phyloP scores from a whole-genome alignment of 1,284 basidiomycete genomes.

The Cutaneotrichosporon dermatis region DNA sequence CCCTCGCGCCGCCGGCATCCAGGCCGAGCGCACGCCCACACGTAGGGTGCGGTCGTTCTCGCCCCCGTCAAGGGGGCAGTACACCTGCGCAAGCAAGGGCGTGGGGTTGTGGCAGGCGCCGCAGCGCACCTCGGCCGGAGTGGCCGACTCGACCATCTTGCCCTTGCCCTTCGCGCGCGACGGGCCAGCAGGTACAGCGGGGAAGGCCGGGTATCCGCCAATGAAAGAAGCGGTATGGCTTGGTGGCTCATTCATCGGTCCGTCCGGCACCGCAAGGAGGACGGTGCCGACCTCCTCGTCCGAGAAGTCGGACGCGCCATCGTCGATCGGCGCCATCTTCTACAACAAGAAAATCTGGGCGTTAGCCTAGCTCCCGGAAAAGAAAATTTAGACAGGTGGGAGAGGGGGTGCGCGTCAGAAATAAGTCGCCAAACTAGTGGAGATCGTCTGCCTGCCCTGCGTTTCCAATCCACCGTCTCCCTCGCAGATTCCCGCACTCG shows the following conservation, averaged over 20 bases:
- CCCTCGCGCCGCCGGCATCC: conserved; percentile 44
- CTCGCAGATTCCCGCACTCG: conserved; percentile 1
- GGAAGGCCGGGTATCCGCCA: conserved; percentile 48
- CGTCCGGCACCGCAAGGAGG: conserved; percentile 48
- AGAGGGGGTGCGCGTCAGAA: conserved; percentile 28
- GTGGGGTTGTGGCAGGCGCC: conserved; percentile 38
- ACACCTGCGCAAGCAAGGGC: conserved; percentile 48
- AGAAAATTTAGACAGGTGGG: conserved; percentile 3
- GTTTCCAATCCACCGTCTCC: neutral
- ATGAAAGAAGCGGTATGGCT: conserved; percentile 41
- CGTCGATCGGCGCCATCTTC: neutral
- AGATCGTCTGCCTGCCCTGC: conserved; percentile 34
- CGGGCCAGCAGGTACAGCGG: conserved; percentile 23
- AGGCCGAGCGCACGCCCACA: conserved; percentile 43
- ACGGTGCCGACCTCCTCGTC: conserved; percentile 28
- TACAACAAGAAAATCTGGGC: neutral
- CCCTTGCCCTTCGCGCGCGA: neutral
- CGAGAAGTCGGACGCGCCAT: neutral
- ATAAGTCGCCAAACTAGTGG: conserved; percentile 49
- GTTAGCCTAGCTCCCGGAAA: conserved; percentile 4
- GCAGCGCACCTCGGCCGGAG: conserved; percentile 34
- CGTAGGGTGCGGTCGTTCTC: conserved; percentile 50
- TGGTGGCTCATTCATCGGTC: conserved; percentile 31
- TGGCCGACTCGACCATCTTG: neutral
- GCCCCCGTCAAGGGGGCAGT: conserved; percentile 47